Percentiles rank a stretch among this genome's conserved stretches.
These are phyloP conservation scores for Zygosaccharomyces bisporus DNA, from an alignment of 805 yeast genomes.

Conservation along the genomic window DNA sequence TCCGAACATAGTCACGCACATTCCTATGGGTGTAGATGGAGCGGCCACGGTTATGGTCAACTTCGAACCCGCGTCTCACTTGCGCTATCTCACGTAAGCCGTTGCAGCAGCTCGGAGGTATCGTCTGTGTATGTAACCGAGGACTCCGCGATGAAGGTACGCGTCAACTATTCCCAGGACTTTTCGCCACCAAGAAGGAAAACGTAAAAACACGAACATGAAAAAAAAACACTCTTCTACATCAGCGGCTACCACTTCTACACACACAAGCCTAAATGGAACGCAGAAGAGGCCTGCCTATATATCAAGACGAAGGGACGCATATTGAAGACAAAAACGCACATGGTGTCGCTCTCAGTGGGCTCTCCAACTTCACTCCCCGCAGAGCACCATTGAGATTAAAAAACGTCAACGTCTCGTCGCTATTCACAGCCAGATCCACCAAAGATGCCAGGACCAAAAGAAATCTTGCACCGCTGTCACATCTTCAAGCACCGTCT, in stretches of 20 bases:
- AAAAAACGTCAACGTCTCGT: conserved; percentile 6
- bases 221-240: neutral
- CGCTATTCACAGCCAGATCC: neutral
- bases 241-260: neutral
- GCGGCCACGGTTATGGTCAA: no score
- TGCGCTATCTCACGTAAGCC: no score
- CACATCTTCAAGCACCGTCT: neutral
- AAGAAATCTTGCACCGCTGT: neutral
- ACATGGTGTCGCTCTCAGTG: neutral
- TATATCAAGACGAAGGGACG: neutral
- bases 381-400: neutral
- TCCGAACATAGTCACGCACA: no score
- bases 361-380: neutral
- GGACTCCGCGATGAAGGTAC: no score
- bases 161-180: no score
- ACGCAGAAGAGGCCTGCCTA: conserved; percentile 6
- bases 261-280: neutral
- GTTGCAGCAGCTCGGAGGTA: no score
- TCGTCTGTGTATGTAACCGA: no score
- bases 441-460: neutral
- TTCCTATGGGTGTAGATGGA: no score
- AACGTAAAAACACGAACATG: no score
- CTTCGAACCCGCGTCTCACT: no score
- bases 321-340: neutral
- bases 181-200: neutral